Percentiles rank a stretch among this genome's conserved stretches.
Conservation (phyloP, 495 filamentous ascomycete genomes). For the Xylaria intraflava region DNA sequence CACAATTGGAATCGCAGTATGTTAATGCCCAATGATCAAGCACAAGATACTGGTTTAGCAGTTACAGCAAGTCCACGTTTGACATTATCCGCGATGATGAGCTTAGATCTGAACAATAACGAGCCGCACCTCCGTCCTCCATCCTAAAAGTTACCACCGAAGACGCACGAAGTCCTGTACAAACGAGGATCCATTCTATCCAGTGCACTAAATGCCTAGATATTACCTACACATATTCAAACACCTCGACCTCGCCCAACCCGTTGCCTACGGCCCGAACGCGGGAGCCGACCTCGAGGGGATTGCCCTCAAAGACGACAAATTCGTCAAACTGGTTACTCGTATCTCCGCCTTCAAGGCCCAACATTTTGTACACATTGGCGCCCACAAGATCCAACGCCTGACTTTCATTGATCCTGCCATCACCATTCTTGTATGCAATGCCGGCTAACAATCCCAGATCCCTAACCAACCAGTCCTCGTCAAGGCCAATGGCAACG, state of each 20-base stretch:
- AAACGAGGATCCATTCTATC: not conserved
- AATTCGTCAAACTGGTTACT: conserved; percentile 23
- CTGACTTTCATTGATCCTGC: conserved; percentile 30
- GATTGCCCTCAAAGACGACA: conserved; percentile 41
- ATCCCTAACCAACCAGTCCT: conserved; percentile 46
- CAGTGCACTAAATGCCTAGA: not conserved
- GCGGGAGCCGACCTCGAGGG: conserved; percentile 36
- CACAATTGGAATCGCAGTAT: not conserved
- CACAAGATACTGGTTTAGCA: not conserved
- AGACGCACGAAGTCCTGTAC: too few species aligned
- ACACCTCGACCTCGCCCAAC: conserved; percentile 29
- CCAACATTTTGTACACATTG: conserved; percentile 46
- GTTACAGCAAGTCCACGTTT: not conserved
- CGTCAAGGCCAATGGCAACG: conserved; percentile 39
- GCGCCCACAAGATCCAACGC: conserved; percentile 39
- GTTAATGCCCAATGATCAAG: not conserved
- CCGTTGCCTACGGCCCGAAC: conserved; percentile 36
- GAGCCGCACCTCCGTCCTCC: too few species aligned
- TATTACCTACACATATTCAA: conserved; percentile 6
- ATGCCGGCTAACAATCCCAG: conserved; percentile 44
- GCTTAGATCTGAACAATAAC: not conserved
- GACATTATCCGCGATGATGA: not conserved
- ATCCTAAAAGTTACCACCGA: too few species aligned
- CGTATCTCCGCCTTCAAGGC: conserved; percentile 19
- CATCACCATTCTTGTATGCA: conserved; percentile 40